Evolutionary conservation across 345 rosid genomes (phyloP).

Genomic region (Ceriops decandra): DNA sequence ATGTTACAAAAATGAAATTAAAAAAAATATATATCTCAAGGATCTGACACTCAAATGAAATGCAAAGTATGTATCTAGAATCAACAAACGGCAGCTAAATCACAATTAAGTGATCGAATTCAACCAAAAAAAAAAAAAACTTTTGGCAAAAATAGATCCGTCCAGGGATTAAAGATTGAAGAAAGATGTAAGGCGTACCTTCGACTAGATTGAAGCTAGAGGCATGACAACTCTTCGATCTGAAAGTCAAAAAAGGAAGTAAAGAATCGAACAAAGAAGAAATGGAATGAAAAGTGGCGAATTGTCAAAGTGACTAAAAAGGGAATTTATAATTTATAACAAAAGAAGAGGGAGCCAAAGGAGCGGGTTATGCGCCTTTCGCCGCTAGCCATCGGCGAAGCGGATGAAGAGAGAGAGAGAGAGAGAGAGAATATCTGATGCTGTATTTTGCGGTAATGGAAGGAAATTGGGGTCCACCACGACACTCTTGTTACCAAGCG

Average conservation of each 20-base stretch:
- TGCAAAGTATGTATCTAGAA: background rate
- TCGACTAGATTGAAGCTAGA: background rate
- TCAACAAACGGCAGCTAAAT: background rate
- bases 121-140: background rate
- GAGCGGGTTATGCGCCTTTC: conserved; percentile 6
- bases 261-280: background rate
- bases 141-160: too few species aligned
- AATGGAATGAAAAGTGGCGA: background rate
- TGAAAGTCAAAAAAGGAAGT: background rate
- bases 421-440: background rate
- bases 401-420: conserved; percentile 1
- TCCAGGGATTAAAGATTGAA: background rate
- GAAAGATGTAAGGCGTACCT: conserved; percentile 1
- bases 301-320: background rate
- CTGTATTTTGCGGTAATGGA: background rate
- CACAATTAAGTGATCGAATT: background rate
- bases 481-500: background rate
- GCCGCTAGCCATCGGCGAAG: conserved; percentile 6
- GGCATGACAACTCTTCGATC: conserved; percentile 3
- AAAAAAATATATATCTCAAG: background rate
- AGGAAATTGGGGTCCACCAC: conserved; percentile 9
- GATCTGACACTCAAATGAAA: background rate
- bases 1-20: background rate
- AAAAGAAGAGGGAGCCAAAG: background rate
- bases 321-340: background rate